Conservation (phyloP, 441 rosid genomes). For the Aquilaria agallochum region DNA sequence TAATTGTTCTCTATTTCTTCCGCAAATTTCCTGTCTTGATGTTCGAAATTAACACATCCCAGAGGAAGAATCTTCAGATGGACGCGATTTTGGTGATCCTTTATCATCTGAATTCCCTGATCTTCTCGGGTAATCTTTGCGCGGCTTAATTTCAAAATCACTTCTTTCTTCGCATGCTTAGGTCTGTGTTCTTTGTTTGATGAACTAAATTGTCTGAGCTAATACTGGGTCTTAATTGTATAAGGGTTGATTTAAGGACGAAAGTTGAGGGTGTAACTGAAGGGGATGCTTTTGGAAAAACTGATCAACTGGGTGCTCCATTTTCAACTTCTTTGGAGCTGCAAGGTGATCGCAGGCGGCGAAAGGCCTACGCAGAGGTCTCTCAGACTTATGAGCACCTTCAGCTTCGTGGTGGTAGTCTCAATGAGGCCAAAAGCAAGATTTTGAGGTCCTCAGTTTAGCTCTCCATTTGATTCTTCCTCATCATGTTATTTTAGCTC, state of each 20-base stretch:
- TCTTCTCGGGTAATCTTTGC: neutral
- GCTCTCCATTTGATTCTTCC: neutral
- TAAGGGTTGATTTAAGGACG: slow-evolving; percentile 19
- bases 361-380: slow-evolving; percentile 36
- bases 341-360: slow-evolving; percentile 26
- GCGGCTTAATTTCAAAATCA: neutral
- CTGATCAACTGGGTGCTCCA: slow-evolving; percentile 10
- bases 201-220: neutral
- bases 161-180: neutral
- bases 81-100: slow-evolving; percentile 9
- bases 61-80: slow-evolving; percentile 14
- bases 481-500: neutral
- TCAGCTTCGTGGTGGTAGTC: slow-evolving; percentile 21
- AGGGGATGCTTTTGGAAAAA: slow-evolving; percentile 7
- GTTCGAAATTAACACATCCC: neutral
- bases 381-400: slow-evolving; percentile 40
- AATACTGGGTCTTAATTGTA: slow-evolving; percentile 4
- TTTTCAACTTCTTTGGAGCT: slow-evolving; percentile 15
- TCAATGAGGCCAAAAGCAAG: slow-evolving; percentile 37
- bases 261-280: slow-evolving; percentile 12
- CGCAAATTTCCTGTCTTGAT: neutral
- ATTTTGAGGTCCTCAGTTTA: slow-evolving; percentile 47
- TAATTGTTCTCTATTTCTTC: neutral
- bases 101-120: slow-evolving; percentile 17
- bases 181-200: neutral